phyloP scores from a whole-genome alignment of 106 monocot genomes.

The Apostasia shenzhenica region DNA sequence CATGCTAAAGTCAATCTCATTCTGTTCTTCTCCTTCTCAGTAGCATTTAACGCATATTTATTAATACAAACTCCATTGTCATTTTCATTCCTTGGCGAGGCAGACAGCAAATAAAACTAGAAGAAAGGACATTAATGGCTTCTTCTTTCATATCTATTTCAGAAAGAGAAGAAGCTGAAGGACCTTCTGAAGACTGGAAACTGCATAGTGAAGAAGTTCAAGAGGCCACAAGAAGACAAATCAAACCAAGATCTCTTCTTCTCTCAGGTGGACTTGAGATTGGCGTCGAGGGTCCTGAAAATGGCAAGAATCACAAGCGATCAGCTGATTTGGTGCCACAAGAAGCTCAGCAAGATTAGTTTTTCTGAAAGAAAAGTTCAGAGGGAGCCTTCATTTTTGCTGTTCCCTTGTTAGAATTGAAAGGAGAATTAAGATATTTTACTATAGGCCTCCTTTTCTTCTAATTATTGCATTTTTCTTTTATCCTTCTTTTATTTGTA shows the following conservation, averaged over 20 bases:
- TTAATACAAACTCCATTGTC: no score
- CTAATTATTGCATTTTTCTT: background rate
- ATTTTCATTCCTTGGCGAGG: no score
- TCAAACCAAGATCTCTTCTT: conserved; percentile 73
- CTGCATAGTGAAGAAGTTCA: conserved; percentile 87
- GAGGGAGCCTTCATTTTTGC: conserved; percentile 64
- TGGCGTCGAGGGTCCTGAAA: conserved; percentile 62
- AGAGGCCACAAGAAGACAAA: conserved; percentile 57
- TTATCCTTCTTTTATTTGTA: background rate
- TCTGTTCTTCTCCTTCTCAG: no score
- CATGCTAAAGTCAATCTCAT: no score
- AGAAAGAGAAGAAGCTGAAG: conserved; percentile 79
- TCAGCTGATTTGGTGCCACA: conserved; percentile 74
- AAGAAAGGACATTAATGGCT: background rate
- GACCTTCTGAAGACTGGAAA: conserved; percentile 55
- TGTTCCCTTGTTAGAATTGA: conserved; percentile 63
- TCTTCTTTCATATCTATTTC: conserved; percentile 1
- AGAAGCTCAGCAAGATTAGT: conserved; percentile 51
- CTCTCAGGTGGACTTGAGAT: conserved; percentile 75
- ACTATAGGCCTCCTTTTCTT: background rate
- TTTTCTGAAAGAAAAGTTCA: conserved; percentile 40
- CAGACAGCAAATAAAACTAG: background rate
- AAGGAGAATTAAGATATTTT: background rate
- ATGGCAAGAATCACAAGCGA: conserved; percentile 72
- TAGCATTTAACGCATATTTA: no score